These are phyloP conservation scores for Dillenia suffruticosa DNA, from an alignment of 164 flowering plant genomes.

Conservation along the genomic window DNA sequence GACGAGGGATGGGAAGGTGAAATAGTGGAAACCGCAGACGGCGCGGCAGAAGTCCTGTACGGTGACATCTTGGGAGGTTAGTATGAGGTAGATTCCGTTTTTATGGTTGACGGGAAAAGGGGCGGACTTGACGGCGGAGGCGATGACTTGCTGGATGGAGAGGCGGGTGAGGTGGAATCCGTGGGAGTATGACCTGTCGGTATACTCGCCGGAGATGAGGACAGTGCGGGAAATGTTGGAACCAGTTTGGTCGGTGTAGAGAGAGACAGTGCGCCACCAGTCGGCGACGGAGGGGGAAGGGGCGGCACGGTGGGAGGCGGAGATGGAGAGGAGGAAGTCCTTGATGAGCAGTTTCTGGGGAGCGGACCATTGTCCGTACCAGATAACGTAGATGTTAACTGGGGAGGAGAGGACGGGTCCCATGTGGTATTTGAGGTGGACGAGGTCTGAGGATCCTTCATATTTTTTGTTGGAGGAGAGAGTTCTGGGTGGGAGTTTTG, in stretches of 20 bases:
- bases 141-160: slow-evolving; percentile 71
- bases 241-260: slow-evolving; percentile 93
- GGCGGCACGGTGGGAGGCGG: slow-evolving; percentile 29
- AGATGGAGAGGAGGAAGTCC: slow-evolving; percentile 80
- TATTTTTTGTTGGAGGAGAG: slow-evolving; percentile 50
- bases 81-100: slow-evolving; percentile 80
- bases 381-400: slow-evolving; percentile 71
- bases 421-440: slow-evolving; percentile 87
- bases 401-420: slow-evolving; percentile 86
- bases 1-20: slow-evolving; percentile 86
- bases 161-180: slow-evolving; percentile 70
- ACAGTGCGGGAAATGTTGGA: slow-evolving; percentile 64
- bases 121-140: slow-evolving; percentile 45
- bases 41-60: slow-evolving; percentile 89
- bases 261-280: slow-evolving; percentile 83
- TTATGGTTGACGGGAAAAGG: slow-evolving; percentile 68
- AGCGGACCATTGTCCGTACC: slow-evolving; percentile 82
- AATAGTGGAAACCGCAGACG: slow-evolving; percentile 95
- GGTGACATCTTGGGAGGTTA: slow-evolving; percentile 67
- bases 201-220: slow-evolving; percentile 61
- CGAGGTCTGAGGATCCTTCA: slow-evolving; percentile 87
- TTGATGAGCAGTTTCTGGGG: slow-evolving; percentile 59
- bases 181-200: slow-evolving; percentile 57
- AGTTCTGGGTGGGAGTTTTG: slow-evolving; percentile 34
- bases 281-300: slow-evolving; percentile 63